phyloP scores from a whole-genome alignment of 2,329 filamentous ascomycete genomes.

The Cercospora sp. region DNA sequence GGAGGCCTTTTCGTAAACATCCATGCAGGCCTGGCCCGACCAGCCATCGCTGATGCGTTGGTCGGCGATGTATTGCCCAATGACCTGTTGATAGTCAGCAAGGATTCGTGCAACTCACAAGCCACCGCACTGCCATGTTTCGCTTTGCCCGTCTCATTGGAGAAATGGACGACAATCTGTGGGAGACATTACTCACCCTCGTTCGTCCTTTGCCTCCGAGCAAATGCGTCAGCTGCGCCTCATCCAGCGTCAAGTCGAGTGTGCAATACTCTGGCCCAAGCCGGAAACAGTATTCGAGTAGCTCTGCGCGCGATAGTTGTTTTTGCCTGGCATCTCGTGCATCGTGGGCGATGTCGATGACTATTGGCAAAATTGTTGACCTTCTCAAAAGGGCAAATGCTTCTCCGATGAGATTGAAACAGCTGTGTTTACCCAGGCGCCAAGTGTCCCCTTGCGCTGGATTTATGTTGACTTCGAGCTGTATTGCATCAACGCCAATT shows the following conservation, averaged over 20 bases:
- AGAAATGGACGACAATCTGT: background rate
- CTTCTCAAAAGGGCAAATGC: conserved; percentile 62
- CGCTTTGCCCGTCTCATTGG: background rate
- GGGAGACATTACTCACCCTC: conserved; percentile 39
- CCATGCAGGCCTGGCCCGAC: conserved; percentile 57
- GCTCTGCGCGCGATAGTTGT: conserved; percentile 35
- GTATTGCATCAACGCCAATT: conserved; percentile 67
- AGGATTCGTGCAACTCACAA: background rate
- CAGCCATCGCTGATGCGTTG: conserved; percentile 53
- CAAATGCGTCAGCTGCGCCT: conserved; percentile 54
- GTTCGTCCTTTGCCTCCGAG: conserved; percentile 56
- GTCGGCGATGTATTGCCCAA: conserved; percentile 54
- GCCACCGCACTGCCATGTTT: background rate
- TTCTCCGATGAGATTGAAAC: conserved; percentile 50
- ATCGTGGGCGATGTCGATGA: conserved; percentile 42
- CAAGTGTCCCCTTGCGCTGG: conserved; percentile 24
- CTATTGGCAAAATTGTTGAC: conserved; percentile 57
- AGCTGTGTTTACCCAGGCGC: conserved; percentile 29
- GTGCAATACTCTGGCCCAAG: conserved; percentile 62
- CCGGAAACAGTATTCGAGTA: conserved; percentile 61
- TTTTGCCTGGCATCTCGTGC: conserved; percentile 11
- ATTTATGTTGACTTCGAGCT: conserved; percentile 49
- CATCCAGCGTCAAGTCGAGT: conserved; percentile 61
- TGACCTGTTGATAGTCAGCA: conserved; percentile 43
- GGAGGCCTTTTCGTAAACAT: conserved; percentile 60